Conservation (phyloP, 441 rosid species). For the Corymbia citriodora region DNA sequence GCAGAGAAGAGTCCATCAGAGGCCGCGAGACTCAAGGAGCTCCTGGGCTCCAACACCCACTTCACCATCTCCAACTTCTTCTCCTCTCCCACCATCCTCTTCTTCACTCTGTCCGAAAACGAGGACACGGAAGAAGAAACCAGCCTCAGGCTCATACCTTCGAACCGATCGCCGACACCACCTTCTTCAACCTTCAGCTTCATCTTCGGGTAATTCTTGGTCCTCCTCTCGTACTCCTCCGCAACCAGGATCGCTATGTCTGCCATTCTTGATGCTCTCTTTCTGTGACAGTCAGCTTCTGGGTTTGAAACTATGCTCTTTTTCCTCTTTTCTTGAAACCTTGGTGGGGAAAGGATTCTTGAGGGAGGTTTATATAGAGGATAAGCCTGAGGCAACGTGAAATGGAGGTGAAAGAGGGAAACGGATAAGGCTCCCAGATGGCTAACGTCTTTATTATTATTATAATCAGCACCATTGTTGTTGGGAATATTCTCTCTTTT, state of each 20-base stretch:
- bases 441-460: not conserved
- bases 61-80: not conserved
- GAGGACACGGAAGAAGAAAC: not conserved
- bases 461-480: too few species aligned
- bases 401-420: not conserved
- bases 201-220: slow-evolving; percentile 11
- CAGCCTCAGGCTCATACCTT: not conserved
- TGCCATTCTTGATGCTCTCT: slow-evolving; percentile 24
- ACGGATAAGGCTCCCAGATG: not conserved
- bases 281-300: not conserved
- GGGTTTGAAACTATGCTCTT: not conserved
- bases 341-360: not conserved
- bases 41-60: slow-evolving; percentile 27
- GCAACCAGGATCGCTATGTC: slow-evolving; percentile 59
- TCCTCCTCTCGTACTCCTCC: slow-evolving; percentile 54
- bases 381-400: not conserved
- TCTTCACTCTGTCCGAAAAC: slow-evolving; percentile 6
- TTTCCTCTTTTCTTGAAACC: not conserved
- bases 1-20: slow-evolving; percentile 55
- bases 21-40: slow-evolving; percentile 37
- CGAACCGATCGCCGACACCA: not conserved
- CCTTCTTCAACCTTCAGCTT: slow-evolving; percentile 1
- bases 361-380: not conserved
- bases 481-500: not conserved
- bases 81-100: not conserved